Evolutionary conservation across 2,329 filamentous ascomycete genomes (phyloP).

Genomic region (Cadophora gregata): DNA sequence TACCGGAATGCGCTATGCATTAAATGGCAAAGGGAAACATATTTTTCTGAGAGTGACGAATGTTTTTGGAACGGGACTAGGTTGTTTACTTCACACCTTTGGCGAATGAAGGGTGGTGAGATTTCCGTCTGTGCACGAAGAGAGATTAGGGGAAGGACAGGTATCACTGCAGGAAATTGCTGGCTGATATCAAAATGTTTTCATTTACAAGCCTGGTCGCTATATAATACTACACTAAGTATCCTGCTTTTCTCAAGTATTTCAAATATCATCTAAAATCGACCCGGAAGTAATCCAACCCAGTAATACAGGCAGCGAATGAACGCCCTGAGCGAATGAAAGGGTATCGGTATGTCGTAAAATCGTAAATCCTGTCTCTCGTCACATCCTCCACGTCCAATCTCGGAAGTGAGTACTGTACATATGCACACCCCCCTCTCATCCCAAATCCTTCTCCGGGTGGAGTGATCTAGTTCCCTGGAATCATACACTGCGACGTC

Average conservation of each 20-base stretch:
- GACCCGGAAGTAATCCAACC: neutral
- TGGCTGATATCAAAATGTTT: neutral
- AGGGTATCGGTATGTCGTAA: conserved; percentile 27
- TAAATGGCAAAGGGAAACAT: no score
- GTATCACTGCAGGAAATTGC: neutral
- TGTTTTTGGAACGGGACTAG: no score
- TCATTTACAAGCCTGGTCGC: neutral
- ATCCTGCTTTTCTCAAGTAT: neutral
- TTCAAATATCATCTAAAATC: neutral
- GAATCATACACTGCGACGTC: conserved; percentile 39
- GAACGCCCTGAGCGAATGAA: conserved; percentile 32
- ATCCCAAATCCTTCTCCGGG: neutral
- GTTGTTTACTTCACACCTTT: no score
- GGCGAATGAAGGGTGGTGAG: no score
- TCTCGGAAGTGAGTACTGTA: conserved; percentile 16
- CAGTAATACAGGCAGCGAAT: neutral
- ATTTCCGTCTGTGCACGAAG: neutral
- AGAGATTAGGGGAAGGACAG: neutral
- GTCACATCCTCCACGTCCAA: neutral
- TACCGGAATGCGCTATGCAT: no score
- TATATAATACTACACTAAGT: neutral
- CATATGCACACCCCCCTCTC: neutral
- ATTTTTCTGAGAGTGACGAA: no score
- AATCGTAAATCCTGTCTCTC: conserved; percentile 12
- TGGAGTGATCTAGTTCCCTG: conserved; percentile 33